Base-by-base conservation (phyloP, 768 basidiomycete genomes). In the Pleurotus cornucopiae region DNA sequence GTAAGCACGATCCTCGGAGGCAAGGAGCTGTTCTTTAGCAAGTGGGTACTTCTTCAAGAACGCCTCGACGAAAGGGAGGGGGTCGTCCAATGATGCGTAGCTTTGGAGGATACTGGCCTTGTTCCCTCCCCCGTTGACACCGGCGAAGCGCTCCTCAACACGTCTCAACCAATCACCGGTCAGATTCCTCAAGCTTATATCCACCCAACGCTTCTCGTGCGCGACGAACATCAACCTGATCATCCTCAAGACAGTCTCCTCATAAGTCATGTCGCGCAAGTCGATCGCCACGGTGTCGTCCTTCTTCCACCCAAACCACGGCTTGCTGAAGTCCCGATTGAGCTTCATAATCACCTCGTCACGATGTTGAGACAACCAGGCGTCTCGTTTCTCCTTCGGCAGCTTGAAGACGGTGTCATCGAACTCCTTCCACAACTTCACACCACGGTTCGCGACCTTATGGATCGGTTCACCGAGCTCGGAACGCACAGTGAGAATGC, bases 401-500 rank as follows among this genome's bases (percentile, higher is more conserved):
- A 98, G 71, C 69, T 87, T 89, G 82, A 98, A 99, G 56, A 99
- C 90, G 20, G 87, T 92, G 64, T 96, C 87, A 65, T 99, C 97
- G 68, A 98, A 98, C 76, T 98, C 95, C 71, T 94, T 94, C 97
- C 97, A 99, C 41, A 99, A 79, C 78, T 91, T 98, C 71, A 99
- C 92, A 37, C 83, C 97, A 47, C 97, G 90, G 41, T 88, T 99
- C 34, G 97, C 95, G 67, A 99, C 91, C 78, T 99, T 99, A 78
- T 99, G 97, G 63, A 98, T 98, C 9, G 97, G 97, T 71, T 99
- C 97, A 40, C 95, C 95, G 48, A 99, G 83, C 77, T 99, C 97
- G 3, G 96, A 98, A 62, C 88, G 90, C 59, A 99, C 97, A 5
- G 96, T 98, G 59, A 98, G 81, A 62, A 98, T 89, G 37, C 97